Conservation (phyloP, 2,329 filamentous ascomycete species). For the Stagonosporopsis chrysanthemi region DNA sequence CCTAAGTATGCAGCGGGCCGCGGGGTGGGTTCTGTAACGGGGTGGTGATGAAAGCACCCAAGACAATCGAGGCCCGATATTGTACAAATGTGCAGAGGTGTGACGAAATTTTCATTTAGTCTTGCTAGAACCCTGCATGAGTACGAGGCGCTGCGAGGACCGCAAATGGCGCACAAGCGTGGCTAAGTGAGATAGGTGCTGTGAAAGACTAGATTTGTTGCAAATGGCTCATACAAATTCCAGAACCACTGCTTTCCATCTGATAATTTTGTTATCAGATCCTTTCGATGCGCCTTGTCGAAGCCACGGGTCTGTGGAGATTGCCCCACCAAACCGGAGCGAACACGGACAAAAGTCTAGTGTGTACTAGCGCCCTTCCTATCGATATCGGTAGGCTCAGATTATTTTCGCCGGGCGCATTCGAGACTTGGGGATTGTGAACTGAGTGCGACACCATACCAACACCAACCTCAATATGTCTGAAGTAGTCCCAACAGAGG, state of each 20-base stretch:
- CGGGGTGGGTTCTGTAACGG: constrained; percentile 28
- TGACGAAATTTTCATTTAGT: constrained; percentile 40
- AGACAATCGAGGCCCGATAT: constrained; percentile 38
- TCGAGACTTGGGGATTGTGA: constrained; percentile 26
- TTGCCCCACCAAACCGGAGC: constrained; percentile 19
- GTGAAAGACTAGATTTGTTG: constrained; percentile 21
- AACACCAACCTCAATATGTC: constrained; percentile 34
- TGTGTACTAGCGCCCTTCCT: constrained; percentile 14
- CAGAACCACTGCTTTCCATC: constrained; percentile 36
- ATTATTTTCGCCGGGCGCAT: constrained; percentile 32
- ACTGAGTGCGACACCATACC: constrained; percentile 9
- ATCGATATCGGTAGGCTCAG: constrained; percentile 34
- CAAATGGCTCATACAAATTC: constrained; percentile 24
- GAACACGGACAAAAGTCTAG: constrained; percentile 6
- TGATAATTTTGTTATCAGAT: constrained; percentile 23
- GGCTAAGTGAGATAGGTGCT: constrained; percentile 20
- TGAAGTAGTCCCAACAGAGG: constrained; percentile 49
- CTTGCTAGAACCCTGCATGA: constrained; percentile 32
- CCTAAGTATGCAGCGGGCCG: constrained; percentile 29
- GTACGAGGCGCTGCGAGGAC: constrained; percentile 25
- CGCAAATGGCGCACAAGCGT: constrained; percentile 27
- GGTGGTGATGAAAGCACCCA: constrained; percentile 32
- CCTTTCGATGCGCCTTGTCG: constrained; percentile 2
- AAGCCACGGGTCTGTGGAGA: background rate
- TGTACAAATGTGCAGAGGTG: constrained; percentile 21